These are phyloP conservation scores for Acer yangbiense DNA, from an alignment of 345 rosid species.

Conservation along the genomic window DNA sequence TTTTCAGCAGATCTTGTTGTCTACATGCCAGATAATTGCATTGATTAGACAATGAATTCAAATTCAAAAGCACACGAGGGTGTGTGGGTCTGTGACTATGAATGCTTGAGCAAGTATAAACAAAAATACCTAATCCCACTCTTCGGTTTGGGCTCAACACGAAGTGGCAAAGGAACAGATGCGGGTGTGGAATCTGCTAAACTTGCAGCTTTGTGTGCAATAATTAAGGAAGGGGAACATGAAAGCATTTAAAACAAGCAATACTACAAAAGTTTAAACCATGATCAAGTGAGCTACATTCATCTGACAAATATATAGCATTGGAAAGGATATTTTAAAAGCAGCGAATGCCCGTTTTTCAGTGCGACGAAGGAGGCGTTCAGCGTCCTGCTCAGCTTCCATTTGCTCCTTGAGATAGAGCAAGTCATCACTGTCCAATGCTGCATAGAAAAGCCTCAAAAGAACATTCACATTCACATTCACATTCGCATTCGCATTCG, in stretches of 20 bases:
- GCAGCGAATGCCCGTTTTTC: slow-evolving; percentile 99
- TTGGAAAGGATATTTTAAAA: slow-evolving; percentile 84
- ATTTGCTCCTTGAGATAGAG: slow-evolving; percentile 98
- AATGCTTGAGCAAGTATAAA: background rate
- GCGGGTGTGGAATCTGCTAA: slow-evolving; percentile 89
- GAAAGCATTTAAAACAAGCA: background rate
- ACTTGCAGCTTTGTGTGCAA: slow-evolving; percentile 80
- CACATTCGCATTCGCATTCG: background rate
- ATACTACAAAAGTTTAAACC: background rate
- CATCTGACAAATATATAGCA: background rate
- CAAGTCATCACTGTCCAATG: slow-evolving; percentile 98
- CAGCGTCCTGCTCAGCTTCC: slow-evolving; percentile 99
- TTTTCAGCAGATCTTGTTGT: slow-evolving; percentile 89
- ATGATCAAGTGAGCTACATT: background rate
- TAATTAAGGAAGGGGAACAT: slow-evolving; percentile 46
- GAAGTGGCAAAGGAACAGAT: slow-evolving; percentile 78
- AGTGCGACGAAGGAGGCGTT: slow-evolving; percentile 90
- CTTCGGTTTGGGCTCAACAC: slow-evolving; percentile 95
- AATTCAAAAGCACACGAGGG: background rate
- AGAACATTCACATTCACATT: background rate
- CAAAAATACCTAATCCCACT: slow-evolving; percentile 78
- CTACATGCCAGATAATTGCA: slow-evolving; percentile 34
- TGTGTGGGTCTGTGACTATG: background rate
- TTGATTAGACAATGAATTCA: background rate
- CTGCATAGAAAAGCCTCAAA: slow-evolving; percentile 58